Evolutionary conservation across 148 eudicot genomes (phyloP).

Genomic region (Rhododendron mucronatum): DNA sequence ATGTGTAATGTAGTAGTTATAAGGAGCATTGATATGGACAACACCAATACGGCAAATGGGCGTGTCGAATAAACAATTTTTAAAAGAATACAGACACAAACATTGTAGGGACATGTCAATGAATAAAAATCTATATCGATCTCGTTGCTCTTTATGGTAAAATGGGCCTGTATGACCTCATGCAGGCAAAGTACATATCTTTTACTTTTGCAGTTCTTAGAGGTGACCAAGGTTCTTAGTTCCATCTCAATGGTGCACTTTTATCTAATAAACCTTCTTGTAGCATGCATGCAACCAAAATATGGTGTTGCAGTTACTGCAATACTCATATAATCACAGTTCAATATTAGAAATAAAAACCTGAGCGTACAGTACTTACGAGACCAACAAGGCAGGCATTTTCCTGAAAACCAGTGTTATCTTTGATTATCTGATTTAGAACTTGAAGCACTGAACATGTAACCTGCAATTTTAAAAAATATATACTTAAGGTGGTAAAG

Average conservation of each 20-base stretch:
- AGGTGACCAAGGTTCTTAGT: background rate
- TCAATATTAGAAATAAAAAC: background rate
- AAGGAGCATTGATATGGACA: background rate
- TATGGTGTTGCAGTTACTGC: background rate
- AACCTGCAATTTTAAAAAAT: constrained; percentile 52
- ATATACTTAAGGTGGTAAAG: background rate
- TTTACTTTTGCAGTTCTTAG: background rate
- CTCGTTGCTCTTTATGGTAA: background rate
- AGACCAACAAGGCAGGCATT: constrained; percentile 98
- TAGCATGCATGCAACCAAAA: background rate
- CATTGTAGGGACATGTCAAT: background rate
- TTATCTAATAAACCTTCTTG: background rate
- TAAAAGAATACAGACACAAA: background rate
- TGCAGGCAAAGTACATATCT: background rate
- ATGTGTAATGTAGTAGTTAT: background rate
- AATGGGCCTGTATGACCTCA: background rate
- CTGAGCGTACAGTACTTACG: constrained; percentile 42
- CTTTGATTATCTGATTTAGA: constrained; percentile 83
- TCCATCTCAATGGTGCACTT: background rate
- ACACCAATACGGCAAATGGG: background rate
- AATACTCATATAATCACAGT: background rate
- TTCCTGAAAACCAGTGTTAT: constrained; percentile 80
- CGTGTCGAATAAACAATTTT: background rate
- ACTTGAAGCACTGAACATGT: constrained; percentile 88
- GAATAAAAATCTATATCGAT: background rate